A percentile compares a stretch with the other conserved stretches of the same genome.
These are phyloP conservation scores for Neonectria neomacrospora DNA, from an alignment of 2,329 filamentous ascomycete species.

Conservation along the genomic window DNA sequence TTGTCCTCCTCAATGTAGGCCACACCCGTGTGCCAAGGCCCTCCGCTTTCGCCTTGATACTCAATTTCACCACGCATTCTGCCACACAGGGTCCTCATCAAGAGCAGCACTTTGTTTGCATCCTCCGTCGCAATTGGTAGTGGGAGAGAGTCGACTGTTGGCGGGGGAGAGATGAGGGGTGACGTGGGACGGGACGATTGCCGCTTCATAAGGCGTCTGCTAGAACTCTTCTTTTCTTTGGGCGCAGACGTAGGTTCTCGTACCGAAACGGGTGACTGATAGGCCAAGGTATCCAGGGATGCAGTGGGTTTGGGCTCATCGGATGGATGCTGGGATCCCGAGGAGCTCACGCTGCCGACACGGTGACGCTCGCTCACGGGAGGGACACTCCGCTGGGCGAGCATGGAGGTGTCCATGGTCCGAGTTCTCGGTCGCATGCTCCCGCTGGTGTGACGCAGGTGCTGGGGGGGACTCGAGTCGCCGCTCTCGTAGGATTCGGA, in stretches of 20 bases:
- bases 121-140: constrained; percentile 72
- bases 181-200: constrained; percentile 67
- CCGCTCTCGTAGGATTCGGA: constrained; percentile 61
- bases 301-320: constrained; percentile 60
- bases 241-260: constrained; percentile 50
- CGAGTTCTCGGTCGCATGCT: constrained; percentile 64
- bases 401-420: constrained; percentile 67
- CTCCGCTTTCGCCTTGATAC: constrained; percentile 71
- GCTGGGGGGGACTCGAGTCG: constrained; percentile 53
- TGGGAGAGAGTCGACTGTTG: constrained; percentile 69
- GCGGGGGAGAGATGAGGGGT: constrained; percentile 63
- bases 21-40: constrained; percentile 75
- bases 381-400: constrained; percentile 56
- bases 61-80: constrained; percentile 83
- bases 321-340: constrained; percentile 63
- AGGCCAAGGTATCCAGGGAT: constrained; percentile 55
- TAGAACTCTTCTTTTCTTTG: constrained; percentile 58
- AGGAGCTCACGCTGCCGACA: constrained; percentile 77
- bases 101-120: constrained; percentile 75
- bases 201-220: constrained; percentile 66
- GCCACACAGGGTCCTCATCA: constrained; percentile 83
- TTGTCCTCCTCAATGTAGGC: constrained; percentile 82
- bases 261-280: constrained; percentile 52
- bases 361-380: constrained; percentile 66
- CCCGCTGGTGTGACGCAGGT: constrained; percentile 48